Evolutionary conservation across 2,329 filamentous ascomycete species (phyloP).

Genomic region (Sporothrix mexicana): DNA sequence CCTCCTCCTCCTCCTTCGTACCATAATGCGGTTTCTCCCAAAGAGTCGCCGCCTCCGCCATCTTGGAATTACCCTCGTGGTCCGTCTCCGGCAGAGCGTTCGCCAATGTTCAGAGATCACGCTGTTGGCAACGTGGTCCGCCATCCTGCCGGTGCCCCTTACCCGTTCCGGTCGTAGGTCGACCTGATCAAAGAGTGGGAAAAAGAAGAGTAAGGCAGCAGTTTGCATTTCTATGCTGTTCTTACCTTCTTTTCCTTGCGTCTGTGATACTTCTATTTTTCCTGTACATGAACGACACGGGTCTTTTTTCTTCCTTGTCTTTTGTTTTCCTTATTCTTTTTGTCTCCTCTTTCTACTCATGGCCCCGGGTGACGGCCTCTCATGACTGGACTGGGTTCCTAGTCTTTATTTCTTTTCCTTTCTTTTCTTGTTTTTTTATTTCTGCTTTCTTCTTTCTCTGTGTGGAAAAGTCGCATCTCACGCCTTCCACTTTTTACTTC

Average conservation of each 20-base stretch:
- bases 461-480: background rate
- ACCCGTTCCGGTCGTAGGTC: conserved; percentile 16
- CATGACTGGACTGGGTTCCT: background rate
- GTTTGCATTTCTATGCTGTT: no score
- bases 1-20: background rate
- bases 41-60: background rate
- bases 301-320: background rate
- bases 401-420: background rate
- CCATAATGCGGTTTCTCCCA: background rate
- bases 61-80: conserved; percentile 22
- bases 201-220: no score
- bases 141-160: conserved; percentile 30
- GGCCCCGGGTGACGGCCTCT: background rate
- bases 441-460: background rate
- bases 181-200: no score
- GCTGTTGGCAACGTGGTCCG: background rate
- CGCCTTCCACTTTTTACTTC: background rate
- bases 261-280: background rate
- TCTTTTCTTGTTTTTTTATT: background rate
- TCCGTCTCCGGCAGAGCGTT: background rate
- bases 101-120: conserved; percentile 29
- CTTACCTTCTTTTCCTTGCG: background rate
- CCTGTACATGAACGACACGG: background rate
- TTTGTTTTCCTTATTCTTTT: no score
- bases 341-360: background rate